A percentile compares a stretch with the other conserved stretches of the same genome.
Evolutionary conservation across 768 basidiomycete species (phyloP).

Genomic region (Auriscalpium microsporum): DNA sequence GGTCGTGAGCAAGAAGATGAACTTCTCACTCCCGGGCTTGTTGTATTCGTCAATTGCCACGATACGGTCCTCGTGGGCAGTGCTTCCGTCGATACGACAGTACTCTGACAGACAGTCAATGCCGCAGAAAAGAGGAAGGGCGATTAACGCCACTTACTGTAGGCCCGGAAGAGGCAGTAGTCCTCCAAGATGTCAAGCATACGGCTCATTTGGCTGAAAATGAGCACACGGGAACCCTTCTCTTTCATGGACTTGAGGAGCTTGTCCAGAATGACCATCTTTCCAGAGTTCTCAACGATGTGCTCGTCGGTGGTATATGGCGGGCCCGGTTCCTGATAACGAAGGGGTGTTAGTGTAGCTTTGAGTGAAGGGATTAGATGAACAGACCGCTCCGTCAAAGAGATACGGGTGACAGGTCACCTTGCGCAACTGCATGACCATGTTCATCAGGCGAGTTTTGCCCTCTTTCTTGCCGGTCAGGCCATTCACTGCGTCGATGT

Average conservation of each 20-base stretch:
- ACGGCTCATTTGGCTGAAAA: slow-evolving; percentile 99
- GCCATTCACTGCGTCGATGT: slow-evolving; percentile 97
- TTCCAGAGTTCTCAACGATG: slow-evolving; percentile 86
- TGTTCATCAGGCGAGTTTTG: slow-evolving; percentile 95
- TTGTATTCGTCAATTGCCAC: slow-evolving; percentile 96
- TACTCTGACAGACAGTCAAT: slow-evolving; percentile 50
- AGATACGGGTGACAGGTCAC: slow-evolving; percentile 89
- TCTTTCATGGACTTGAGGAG: slow-evolving; percentile 78
- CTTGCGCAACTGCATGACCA: slow-evolving; percentile 97
- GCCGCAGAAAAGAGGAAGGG: slow-evolving; percentile 1
- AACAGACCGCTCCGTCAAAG: slow-evolving; percentile 79
- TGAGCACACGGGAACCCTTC: slow-evolving; percentile 91
- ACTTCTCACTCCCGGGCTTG: slow-evolving; percentile 87
- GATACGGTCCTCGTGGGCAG: slow-evolving; percentile 95
- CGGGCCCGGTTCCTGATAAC: slow-evolving; percentile 86
- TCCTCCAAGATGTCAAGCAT: slow-evolving; percentile 96
- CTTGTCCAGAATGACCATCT: slow-evolving; percentile 97
- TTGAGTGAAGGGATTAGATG: background rate
- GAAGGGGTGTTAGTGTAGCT: background rate
- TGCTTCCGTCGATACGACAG: slow-evolving; percentile 93
- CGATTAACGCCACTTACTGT: slow-evolving; percentile 45
- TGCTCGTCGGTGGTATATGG: slow-evolving; percentile 99
- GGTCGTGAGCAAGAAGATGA: slow-evolving; percentile 93
- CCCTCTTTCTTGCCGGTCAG: slow-evolving; percentile 97
- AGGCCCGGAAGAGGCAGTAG: slow-evolving; percentile 86